Evolutionary conservation across 345 rosid genomes (phyloP).

Genomic region (Sisymbrium irio): DNA sequence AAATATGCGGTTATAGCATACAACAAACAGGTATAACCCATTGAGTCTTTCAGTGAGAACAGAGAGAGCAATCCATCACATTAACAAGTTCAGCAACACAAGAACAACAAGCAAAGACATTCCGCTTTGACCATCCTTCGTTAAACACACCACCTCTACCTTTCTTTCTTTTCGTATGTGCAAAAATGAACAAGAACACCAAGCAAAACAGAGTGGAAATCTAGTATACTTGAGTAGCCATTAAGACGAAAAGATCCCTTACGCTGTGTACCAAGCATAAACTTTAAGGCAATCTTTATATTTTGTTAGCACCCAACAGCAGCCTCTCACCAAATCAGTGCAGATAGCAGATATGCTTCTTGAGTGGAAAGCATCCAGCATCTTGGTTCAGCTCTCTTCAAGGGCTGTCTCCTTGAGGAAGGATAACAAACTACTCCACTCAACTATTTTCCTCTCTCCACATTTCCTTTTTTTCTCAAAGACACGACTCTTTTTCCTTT

Average conservation of each 20-base stretch:
- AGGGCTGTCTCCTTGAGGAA: conserved; percentile 8
- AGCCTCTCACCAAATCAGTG: conserved; percentile 54
- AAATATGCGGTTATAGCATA: neutral
- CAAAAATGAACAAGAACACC: neutral
- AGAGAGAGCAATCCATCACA: conserved; percentile 5
- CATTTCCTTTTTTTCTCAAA: conserved; percentile 5
- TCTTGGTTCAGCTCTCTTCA: conserved; percentile 8
- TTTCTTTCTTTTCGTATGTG: neutral
- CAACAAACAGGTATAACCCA: neutral
- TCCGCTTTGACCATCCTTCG: conserved; percentile 2
- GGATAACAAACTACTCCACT: conserved; percentile 12
- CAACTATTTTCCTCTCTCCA: neutral
- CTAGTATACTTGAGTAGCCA: conserved; percentile 12
- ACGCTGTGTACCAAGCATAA: conserved; percentile 13
- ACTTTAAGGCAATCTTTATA: conserved; percentile 2
- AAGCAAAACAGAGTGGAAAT: conserved; percentile 21
- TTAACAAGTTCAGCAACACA: conserved; percentile 3
- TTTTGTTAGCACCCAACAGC: conserved; percentile 36
- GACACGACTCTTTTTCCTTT: conserved; percentile 6
- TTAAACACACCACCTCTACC: neutral
- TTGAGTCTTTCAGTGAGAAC: neutral
- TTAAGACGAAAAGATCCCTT: conserved; percentile 23
- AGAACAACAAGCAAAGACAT: neutral
- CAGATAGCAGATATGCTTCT: conserved; percentile 43
- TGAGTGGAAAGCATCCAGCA: conserved; percentile 29